Evolutionary conservation across 306 rosid genomes (phyloP).

Genomic region (Medicago lupulina): DNA sequence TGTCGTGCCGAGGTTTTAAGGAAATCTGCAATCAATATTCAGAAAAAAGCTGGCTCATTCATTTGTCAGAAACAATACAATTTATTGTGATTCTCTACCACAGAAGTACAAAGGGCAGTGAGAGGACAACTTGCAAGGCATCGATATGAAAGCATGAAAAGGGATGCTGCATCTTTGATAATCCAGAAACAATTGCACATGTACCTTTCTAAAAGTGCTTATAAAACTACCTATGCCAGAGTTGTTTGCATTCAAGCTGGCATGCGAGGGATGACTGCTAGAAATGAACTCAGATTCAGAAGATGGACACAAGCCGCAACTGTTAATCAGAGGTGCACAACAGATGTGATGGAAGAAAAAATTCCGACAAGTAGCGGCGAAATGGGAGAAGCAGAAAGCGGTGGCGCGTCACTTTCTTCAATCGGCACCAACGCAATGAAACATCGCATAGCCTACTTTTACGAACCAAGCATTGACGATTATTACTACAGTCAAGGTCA

Average conservation of each 20-base stretch:
- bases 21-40: constrained; percentile 74
- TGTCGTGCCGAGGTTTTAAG: constrained; percentile 81
- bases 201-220: constrained; percentile 52
- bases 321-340: constrained; percentile 70
- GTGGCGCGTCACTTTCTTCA: no score
- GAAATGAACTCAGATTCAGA: constrained; percentile 68
- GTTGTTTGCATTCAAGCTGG: constrained; percentile 73
- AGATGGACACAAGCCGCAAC: constrained; percentile 65
- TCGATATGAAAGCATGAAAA: constrained; percentile 67
- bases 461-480: no score
- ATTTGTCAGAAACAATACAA: constrained; percentile 54
- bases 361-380: no score
- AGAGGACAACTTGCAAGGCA: constrained; percentile 79
- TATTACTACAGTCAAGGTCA: no score
- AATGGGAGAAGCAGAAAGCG: no score
- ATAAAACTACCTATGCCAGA: constrained; percentile 51
- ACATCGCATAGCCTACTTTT: no score
- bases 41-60: constrained; percentile 65
- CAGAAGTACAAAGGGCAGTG: constrained; percentile 60
- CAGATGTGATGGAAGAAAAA: no score
- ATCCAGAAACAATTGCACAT: constrained; percentile 76
- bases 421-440: no score
- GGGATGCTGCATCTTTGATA: constrained; percentile 76
- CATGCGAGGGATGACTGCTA: constrained; percentile 74
- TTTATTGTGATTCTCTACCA: constrained; percentile 60